Conservation (phyloP, 768 basidiomycete genomes). For the Hypholoma sublateritium region DNA sequence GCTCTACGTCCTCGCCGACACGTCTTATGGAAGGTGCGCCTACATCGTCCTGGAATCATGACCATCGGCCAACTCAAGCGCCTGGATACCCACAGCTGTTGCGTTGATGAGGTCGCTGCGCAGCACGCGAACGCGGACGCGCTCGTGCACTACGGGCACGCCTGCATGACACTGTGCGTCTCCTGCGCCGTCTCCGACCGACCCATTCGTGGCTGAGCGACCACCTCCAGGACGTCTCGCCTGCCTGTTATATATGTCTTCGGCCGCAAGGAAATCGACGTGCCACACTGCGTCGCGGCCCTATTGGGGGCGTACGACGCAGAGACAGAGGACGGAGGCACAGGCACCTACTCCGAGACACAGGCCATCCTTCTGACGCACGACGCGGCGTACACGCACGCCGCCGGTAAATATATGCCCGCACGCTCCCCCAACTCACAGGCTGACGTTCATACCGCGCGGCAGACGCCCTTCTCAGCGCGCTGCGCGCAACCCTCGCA, state of each 20-base stretch:
- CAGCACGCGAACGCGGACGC: slow-evolving; percentile 91
- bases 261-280: slow-evolving; percentile 68
- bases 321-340: slow-evolving; percentile 9
- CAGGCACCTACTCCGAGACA: slow-evolving; percentile 2
- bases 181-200: neutral
- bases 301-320: slow-evolving; percentile 35
- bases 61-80: neutral
- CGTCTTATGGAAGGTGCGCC: slow-evolving; percentile 90
- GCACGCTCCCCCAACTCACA: neutral
- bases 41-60: neutral
- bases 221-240: slow-evolving; percentile 65
- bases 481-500: slow-evolving; percentile 27
- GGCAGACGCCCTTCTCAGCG: slow-evolving; percentile 32
- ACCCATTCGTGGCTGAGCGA: neutral
- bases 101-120: slow-evolving; percentile 94
- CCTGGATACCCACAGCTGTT: slow-evolving; percentile 60
- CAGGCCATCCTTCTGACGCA: slow-evolving; percentile 58
- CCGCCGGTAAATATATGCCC: slow-evolving; percentile 45
- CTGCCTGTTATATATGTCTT: slow-evolving; percentile 91
- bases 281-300: slow-evolving; percentile 45
- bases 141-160: slow-evolving; percentile 94
- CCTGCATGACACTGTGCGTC: slow-evolving; percentile 89
- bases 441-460: neutral
- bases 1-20: slow-evolving; percentile 93
- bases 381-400: slow-evolving; percentile 78